Percentiles rank a stretch among this genome's conserved stretches.
Evolutionary conservation across 1,139 yeast genomes (phyloP).

Genomic region (Geotrichum carabidarum): DNA sequence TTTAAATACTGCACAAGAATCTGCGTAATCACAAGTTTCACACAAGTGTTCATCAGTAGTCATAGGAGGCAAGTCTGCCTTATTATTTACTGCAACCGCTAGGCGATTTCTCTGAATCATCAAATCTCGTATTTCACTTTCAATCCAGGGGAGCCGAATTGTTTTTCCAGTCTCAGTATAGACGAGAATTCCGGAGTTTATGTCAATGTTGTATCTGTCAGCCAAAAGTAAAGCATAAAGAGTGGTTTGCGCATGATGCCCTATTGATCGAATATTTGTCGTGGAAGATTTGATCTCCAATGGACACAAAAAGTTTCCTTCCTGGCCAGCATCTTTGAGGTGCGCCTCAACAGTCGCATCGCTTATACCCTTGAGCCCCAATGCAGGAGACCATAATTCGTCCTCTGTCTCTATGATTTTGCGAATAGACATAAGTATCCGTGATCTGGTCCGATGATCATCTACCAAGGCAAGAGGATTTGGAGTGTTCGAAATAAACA

Average conservation of each 20-base stretch:
- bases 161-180: constrained; percentile 63
- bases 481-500: constrained; percentile 38
- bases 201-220: constrained; percentile 69
- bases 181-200: constrained; percentile 61
- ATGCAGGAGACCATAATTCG: constrained; percentile 83
- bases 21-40: constrained; percentile 58
- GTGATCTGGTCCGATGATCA: constrained; percentile 25
- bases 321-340: constrained; percentile 8
- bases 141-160: constrained; percentile 38
- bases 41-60: constrained; percentile 52
- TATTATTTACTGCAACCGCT: constrained; percentile 51
- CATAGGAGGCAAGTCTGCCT: constrained; percentile 53
- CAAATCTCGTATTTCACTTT: constrained; percentile 56
- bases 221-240: constrained; percentile 74
- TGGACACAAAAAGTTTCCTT: constrained; percentile 50
- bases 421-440: constrained; percentile 42
- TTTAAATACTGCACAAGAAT: constrained; percentile 66
- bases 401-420: constrained; percentile 82
- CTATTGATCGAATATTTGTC: constrained; percentile 43
- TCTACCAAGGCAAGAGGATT: constrained; percentile 25
- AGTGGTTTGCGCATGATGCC: constrained; percentile 84
- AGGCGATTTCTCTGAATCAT: constrained; percentile 67
- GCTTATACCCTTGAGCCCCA: constrained; percentile 85
- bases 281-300: constrained; percentile 87
- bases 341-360: constrained; percentile 77